Conservation (phyloP, 441 rosid species). For the Gossypium schwendimanii region DNA sequence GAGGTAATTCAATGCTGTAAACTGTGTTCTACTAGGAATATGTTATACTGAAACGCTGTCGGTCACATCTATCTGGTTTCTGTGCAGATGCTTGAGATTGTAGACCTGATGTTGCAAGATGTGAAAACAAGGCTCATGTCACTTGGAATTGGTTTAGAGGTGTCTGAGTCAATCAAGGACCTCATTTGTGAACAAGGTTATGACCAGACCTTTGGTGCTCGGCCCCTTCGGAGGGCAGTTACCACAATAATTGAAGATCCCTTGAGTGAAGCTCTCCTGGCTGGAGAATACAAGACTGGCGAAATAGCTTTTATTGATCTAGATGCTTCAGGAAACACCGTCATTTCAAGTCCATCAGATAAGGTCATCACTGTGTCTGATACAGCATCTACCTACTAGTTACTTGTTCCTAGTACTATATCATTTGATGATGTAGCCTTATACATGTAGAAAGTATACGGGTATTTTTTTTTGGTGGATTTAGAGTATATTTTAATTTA, state of each 20-base stretch:
- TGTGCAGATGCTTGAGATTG: slow-evolving; percentile 72
- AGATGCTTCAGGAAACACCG: slow-evolving; percentile 71
- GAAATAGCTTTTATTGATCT: slow-evolving; percentile 67
- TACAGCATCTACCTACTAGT: slow-evolving; percentile 33
- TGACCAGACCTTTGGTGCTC: slow-evolving; percentile 67
- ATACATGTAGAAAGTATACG: slow-evolving; percentile 13
- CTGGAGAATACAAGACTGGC: slow-evolving; percentile 70
- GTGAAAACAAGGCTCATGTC: slow-evolving; percentile 70
- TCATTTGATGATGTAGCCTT: neutral
- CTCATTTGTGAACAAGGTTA: slow-evolving; percentile 77
- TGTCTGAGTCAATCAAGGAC: slow-evolving; percentile 65
- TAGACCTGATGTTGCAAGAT: slow-evolving; percentile 77
- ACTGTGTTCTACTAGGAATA: neutral
- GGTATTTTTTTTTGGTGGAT: neutral
- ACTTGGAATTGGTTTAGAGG: slow-evolving; percentile 79
- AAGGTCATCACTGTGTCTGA: slow-evolving; percentile 44
- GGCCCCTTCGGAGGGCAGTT: slow-evolving; percentile 82
- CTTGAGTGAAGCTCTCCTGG: slow-evolving; percentile 76
- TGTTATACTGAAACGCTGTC: neutral
- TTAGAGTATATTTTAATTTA: slow-evolving; percentile 1
- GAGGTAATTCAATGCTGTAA: neutral
- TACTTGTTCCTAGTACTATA: neutral
- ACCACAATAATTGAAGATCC: slow-evolving; percentile 74
- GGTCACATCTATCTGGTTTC: neutral
- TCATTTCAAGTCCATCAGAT: slow-evolving; percentile 42